These are phyloP conservation scores for Globisporangium paddicum DNA, from an alignment of 352 stramenopile genomes.

Conservation along the genomic window DNA sequence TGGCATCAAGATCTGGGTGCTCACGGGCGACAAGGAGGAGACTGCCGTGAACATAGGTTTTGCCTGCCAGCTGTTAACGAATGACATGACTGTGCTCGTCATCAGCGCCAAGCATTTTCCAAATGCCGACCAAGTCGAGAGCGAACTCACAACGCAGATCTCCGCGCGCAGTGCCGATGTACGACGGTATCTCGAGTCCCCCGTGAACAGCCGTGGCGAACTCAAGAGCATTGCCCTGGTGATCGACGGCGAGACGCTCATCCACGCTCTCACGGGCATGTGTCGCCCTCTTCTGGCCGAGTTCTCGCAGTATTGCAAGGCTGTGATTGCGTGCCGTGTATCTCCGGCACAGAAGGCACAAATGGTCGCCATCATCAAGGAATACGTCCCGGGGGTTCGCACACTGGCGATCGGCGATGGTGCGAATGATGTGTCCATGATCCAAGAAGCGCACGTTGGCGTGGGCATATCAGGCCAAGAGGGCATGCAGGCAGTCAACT, in stretches of 20 bases:
- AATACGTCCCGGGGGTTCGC: slow-evolving; percentile 56
- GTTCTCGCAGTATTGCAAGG: slow-evolving; percentile 79
- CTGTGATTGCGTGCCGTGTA: slow-evolving; percentile 85
- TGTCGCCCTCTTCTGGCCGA: slow-evolving; percentile 49
- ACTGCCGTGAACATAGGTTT: slow-evolving; percentile 95
- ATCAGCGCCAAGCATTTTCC: slow-evolving; percentile 56
- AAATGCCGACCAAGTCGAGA: slow-evolving; percentile 41
- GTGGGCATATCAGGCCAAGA: slow-evolving; percentile 91
- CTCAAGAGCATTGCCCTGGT: slow-evolving; percentile 66
- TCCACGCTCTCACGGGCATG: slow-evolving; percentile 36
- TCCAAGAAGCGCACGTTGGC: slow-evolving; percentile 90
- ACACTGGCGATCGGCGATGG: slow-evolving; percentile 92
- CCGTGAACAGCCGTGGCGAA: slow-evolving; percentile 29
- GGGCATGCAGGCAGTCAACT: slow-evolving; percentile 91
- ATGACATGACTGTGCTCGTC: slow-evolving; percentile 70
- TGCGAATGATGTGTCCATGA: slow-evolving; percentile 96
- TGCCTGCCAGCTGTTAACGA: slow-evolving; percentile 83
- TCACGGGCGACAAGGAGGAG: slow-evolving; percentile 94
- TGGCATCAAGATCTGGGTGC: slow-evolving; percentile 92
- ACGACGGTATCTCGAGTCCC: slow-evolving; percentile 38
- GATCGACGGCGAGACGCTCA: slow-evolving; percentile 75
- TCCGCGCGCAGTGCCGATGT: slow-evolving; percentile 36
- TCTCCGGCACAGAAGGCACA: slow-evolving; percentile 85
- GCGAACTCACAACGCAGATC: slow-evolving; percentile 46
- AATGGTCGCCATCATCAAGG: slow-evolving; percentile 81